Percentiles rank a stretch among this genome's conserved stretches.
Evolutionary conservation across 805 yeast genomes (phyloP).

Genomic region (Hanseniaspora opuntiae): DNA sequence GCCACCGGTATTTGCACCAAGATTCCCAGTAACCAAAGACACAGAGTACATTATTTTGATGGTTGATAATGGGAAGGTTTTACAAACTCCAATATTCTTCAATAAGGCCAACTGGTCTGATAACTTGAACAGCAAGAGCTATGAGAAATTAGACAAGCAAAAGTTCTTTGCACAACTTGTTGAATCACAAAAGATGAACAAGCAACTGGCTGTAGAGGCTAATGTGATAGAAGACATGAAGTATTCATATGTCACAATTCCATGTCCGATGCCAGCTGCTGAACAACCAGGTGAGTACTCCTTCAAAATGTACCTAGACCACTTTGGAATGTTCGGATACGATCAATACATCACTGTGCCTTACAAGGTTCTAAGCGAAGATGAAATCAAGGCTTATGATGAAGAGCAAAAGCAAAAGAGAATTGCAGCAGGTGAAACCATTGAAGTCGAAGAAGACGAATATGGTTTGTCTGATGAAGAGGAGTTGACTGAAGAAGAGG

Average conservation of each 20-base stretch:
- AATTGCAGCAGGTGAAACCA: constrained; percentile 24
- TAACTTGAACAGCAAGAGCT: constrained; percentile 18
- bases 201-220: neutral
- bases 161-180: constrained; percentile 17
- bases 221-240: constrained; percentile 6
- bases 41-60: constrained; percentile 57
- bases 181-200: neutral
- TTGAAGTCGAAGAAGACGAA: constrained; percentile 31
- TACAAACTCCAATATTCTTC: constrained; percentile 43
- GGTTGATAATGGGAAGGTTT: constrained; percentile 57
- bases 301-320: constrained; percentile 17
- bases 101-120: constrained; percentile 21
- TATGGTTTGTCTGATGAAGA: constrained; percentile 39
- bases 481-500: constrained; percentile 34
- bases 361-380: constrained; percentile 32
- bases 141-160: constrained; percentile 16
- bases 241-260: constrained; percentile 1
- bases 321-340: constrained; percentile 39
- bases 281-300: constrained; percentile 7
- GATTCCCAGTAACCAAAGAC: constrained; percentile 47
- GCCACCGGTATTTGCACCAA: constrained; percentile 58
- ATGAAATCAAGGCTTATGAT: constrained; percentile 13
- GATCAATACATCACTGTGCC: constrained; percentile 40
- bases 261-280: constrained; percentile 9
- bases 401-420: constrained; percentile 13